Base-by-base conservation (phyloP, 1,139 yeast genomes). In the Debaryomyces singareniensis region DNA sequence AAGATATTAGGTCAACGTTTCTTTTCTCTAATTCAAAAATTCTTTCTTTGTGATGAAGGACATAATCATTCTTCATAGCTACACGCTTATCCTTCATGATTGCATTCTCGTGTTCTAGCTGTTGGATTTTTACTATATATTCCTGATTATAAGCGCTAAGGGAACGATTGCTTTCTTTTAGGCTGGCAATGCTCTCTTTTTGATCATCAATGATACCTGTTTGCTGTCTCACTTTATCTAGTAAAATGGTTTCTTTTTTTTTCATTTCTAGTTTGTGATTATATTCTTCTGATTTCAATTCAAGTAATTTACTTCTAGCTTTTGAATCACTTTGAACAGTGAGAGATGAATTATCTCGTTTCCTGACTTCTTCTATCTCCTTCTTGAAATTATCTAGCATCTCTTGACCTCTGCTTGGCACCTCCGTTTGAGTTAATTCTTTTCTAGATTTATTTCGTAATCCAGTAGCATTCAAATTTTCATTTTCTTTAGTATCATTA, bases 271-370 rank as follows among this genome's bases (percentile, higher is more conserved):
- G 21, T 13, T 18, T 29, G 12, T 29, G 29, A 9, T 20, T 11
- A 9, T 29, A 22, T 22, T 26, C 29, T 6, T 13, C 27, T 9
- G 15, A 22, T 5, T 18, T 25, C 2, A 29, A 15, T 16, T 28
- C 29, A 13, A 21, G 21, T 10, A 31, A 22, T 18, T 22, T 31
- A 4, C 22, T 21, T 10, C 12, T 14, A 13, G 25, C 16, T 14
- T 20, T 25, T 12, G 16, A 13, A 9, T 24, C 15, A 5, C 16
- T 25, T 3, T 7, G 13, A 15, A 20, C 29, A 7, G 28, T 20
- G 3, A 44, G 45, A 15, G 41, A 23, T 6, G 35, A 37, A 28
- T 39, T 41, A n/a, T 35, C 33, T 13, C 37, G 32, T 12, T 31
- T 34, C 13, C 31, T 31, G 13, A 41, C 38, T 9, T 33, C 35